Base-by-base conservation (phyloP, 1,284 basidiomycete genomes). In the Apiotrichum domesticum region DNA sequence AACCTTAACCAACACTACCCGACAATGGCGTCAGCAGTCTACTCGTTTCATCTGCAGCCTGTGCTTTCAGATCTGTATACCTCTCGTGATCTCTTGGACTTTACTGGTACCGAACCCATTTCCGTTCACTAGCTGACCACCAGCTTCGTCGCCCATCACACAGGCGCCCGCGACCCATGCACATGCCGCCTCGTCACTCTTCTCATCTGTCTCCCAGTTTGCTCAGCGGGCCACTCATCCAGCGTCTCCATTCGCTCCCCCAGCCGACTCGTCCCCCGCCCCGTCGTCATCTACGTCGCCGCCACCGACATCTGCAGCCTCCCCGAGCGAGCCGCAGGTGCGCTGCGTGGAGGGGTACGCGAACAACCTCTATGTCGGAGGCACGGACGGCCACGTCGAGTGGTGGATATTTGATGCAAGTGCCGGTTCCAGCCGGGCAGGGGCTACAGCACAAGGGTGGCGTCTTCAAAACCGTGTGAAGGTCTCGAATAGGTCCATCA, bases 401-500 rank as follows among this genome's bases (percentile, higher is more conserved):
- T 77, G 76, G 75, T 78, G 74, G 66, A 65, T 71, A 2, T 71
- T 71, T 50, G 72, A 75, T 49, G 65, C 63, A 3, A 49, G 57
- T 3, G 59, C 57, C 3, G 66, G 65, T 13, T 65, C 58, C 49
- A 58, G 66, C 50, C 29, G 29, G 3, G 70, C 70, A 43, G 60
- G 71, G 56, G 2, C 11, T 13, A 15, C 15, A 11, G 62, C 67
- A 29, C 55, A 57, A 2, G 72, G 74, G 21, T 78, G 75, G 71
- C 63, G 59, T 3, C 63, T 77, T 11, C 63, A 66, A 15, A 67
- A 73, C 55, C 65, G 66, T 42, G 71, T 77, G 57, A 70, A 69
- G 3, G 53, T 78, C 1, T 74, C 73, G n/a, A 55, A 66, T 7
- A 62, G 72, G 43, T 77, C 87, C 1, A 79, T 93, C 34, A 86